Percentiles rank a stretch among this genome's conserved stretches.
Evolutionary conservation across 2,329 filamentous ascomycete species (phyloP).

Genomic region (Capronia coronata): DNA sequence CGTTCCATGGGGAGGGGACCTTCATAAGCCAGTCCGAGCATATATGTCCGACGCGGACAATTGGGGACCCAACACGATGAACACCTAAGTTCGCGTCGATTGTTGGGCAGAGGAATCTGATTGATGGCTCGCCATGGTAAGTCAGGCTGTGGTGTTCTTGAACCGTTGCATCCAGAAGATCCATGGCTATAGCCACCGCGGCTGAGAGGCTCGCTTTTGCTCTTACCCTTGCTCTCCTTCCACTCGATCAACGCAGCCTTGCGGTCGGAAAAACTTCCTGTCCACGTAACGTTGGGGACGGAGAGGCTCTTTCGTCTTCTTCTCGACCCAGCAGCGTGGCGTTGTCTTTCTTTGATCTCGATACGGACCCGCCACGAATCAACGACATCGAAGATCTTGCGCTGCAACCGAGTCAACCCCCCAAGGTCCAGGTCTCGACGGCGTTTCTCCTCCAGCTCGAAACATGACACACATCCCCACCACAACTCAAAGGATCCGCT

Average conservation of each 20-base stretch:
- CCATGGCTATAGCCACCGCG: no score
- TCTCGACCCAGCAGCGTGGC: constrained; percentile 3
- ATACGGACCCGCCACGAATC: constrained; percentile 20
- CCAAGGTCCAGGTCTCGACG: constrained; percentile 13
- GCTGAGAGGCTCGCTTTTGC: no score
- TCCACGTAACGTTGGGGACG: neutral
- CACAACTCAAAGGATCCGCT: constrained; percentile 16
- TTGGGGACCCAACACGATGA: constrained; percentile 20
- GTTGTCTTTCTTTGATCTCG: constrained; percentile 12
- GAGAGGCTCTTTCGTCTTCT: constrained; percentile 1
- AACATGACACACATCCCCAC: constrained; percentile 23
- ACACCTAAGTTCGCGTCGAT: constrained; percentile 17
- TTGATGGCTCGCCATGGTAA: constrained; percentile 16
- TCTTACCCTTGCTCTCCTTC: constrained; percentile 12
- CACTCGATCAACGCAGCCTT: constrained; percentile 18
- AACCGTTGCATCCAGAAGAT: neutral
- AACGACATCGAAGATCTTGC: constrained; percentile 22
- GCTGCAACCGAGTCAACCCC: constrained; percentile 5
- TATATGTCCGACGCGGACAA: constrained; percentile 10
- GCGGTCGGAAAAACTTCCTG: constrained; percentile 12
- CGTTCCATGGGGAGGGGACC: constrained; percentile 15
- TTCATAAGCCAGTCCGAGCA: constrained; percentile 17
- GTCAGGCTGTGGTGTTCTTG: neutral
- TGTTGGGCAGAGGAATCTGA: constrained; percentile 14
- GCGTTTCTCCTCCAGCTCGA: constrained; percentile 18